Base-by-base conservation (phyloP, 805 yeast genomes). In the Dipodascopsis uninucleata region DNA sequence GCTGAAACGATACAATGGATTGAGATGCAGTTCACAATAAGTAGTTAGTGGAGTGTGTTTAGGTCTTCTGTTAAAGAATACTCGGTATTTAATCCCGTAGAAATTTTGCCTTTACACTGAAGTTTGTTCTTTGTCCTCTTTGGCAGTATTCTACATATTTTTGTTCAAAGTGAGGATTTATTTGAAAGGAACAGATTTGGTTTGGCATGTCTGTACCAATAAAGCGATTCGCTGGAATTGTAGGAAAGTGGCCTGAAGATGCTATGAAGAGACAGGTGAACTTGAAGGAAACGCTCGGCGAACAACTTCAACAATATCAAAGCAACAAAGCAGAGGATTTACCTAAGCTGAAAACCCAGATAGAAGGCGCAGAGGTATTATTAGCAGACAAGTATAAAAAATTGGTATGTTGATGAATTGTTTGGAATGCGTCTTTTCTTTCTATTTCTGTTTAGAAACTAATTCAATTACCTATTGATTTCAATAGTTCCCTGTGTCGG, bases 401-500 rank as follows among this genome's bases (percentile, higher is more conserved):
- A 16, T 17, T 41, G 33, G 53, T 49, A 21, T 9, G 48, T 28
- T 16, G 10, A 5, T 5, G 28, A 17, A 7, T 21, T 32, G 32
- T 14, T 20, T 12, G 10, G n/a, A 31, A 31, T 12, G 18, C 18
- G 34, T 7, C n/a, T 26, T 26, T 26, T 31, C 18, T 8, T 7
- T 9, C 14, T 10, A 31, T 17, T 9, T 31, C 14, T 8, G 17
- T 31, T 31, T 12, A n/a, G 29, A 12, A n/a, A n/a, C n/a, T 32
- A n/a, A 12, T 32, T 10, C 10, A 14, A n/a, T 12, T 32, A n/a
- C 10, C 14, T 32, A n/a, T 12, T n/a, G 10, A 12, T 10, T 10
- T 6, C 22, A 17, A n/a, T 10, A 51, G 55, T 51, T 34, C 28
- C 58, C 58, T 9, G 6, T 55, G 7, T 35, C 56, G 3, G 54